Conservation (phyloP, 805 yeast genomes). For the Ogataea pini region DNA sequence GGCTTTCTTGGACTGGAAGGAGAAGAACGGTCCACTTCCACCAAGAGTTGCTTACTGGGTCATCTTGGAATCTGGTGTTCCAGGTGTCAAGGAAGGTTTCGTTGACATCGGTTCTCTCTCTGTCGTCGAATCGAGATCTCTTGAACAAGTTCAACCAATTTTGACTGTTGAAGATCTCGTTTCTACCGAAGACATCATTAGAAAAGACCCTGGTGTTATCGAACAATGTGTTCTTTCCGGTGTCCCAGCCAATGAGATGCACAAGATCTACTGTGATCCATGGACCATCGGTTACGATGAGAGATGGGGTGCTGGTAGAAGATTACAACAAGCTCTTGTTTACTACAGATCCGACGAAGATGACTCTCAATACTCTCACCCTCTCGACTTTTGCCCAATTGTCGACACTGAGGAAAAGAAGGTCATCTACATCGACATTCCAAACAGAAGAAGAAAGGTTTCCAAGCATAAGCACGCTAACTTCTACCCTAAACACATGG, state of each 20-base stretch:
- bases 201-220: conserved; percentile 70
- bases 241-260: conserved; percentile 61
- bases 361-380: conserved; percentile 68
- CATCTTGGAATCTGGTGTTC: conserved; percentile 54
- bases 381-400: conserved; percentile 81
- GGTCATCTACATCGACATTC: conserved; percentile 75
- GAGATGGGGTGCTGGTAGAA: conserved; percentile 74
- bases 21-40: conserved; percentile 58
- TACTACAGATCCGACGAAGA: conserved; percentile 76
- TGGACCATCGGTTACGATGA: conserved; percentile 66
- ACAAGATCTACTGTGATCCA: conserved; percentile 62
- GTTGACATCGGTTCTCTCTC: conserved; percentile 54
- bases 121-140: conserved; percentile 47
- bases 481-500: conserved; percentile 66
- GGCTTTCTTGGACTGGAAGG: conserved; percentile 66
- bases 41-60: conserved; percentile 70
- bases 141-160: conserved; percentile 71
- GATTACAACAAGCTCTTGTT: conserved; percentile 80
- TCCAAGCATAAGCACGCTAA: conserved; percentile 68
- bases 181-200: conserved; percentile 61
- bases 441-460: conserved; percentile 70
- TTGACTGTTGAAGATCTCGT: conserved; percentile 69
- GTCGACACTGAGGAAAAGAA: conserved; percentile 70
- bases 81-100: conserved; percentile 71
- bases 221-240: conserved; percentile 74